Conservation (phyloP, 148 eudicot species). For the Persicaria maculosa region DNA sequence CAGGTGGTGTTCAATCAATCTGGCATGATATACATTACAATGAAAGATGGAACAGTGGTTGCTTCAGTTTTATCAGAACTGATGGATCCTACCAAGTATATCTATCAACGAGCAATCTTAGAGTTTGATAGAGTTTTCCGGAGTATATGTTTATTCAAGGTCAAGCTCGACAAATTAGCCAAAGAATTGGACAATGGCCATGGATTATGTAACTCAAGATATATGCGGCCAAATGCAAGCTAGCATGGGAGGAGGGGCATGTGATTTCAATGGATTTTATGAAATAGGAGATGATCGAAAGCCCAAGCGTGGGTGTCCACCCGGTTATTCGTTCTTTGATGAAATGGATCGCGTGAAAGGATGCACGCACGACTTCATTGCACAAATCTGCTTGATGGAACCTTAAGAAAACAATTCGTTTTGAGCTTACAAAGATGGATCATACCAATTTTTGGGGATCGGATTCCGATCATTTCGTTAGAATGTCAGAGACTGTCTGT, state of each 20-base stretch:
- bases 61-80: too few relatives aligned
- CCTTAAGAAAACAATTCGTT: constrained; percentile 4
- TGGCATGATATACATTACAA: not conserved
- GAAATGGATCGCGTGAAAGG: too few relatives aligned
- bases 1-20: not conserved
- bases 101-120: too few relatives aligned
- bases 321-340: too few relatives aligned
- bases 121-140: constrained; percentile 24
- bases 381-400: not conserved
- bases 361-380: too few relatives aligned
- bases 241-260: too few relatives aligned
- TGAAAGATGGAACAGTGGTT: not conserved
- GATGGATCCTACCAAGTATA: too few relatives aligned
- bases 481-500: constrained; percentile 14
- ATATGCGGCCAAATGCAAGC: too few relatives aligned
- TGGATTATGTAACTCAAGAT: too few relatives aligned
- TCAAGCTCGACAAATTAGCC: not conserved
- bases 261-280: too few relatives aligned
- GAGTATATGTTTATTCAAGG: constrained; percentile 16
- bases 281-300: too few relatives aligned
- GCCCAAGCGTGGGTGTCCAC: too few relatives aligned
- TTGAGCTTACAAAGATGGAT: constrained; percentile 13
- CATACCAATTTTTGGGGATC: constrained; percentile 24
- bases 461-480: constrained; percentile 15
- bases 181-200: not conserved